Evolutionary conservation across 768 basidiomycete species (phyloP), one percentile per base, ranked within the genome.

Genomic region (Pholiota microspora): DNA sequence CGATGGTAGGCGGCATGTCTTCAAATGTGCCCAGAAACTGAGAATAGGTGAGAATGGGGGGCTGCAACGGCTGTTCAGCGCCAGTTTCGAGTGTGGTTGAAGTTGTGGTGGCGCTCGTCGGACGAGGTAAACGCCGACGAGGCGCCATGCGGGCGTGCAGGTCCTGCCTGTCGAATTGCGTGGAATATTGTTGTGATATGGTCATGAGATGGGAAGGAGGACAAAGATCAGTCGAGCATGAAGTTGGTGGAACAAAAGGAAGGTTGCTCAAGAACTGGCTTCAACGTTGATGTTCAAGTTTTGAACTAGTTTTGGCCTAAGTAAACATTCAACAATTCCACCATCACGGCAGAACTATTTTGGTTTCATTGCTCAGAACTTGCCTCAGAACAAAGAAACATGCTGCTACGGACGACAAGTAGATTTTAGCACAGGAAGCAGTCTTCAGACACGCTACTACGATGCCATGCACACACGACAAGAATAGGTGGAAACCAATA

Each of bases 121-220:
- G 62, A 35, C 53, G 59, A 46, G 60, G 62, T 28, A 59, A 32
- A 45, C 65, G 65, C 24, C 65, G 62, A 29, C 59, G 55, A 57
- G 60, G 52, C 27, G 61, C 40, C 59, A 63, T 62, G 51, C 58
- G 59, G 24, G 57, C 34, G 49, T 56, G 60, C 54, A 58, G 62
- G 61, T 63, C 65, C 64, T 52, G 66, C 61, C 64, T 63, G 57
- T 59, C 57, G 45, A 63, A 52, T 44, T 58, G 51, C 45, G 31
- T 32, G 32, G 60, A 59, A 49, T 51, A 52, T n/a, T 59, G 48
- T 56, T 63, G 58, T 23, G 58, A 57, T 45, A 59, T 51, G 47
- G 57, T 44, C 44, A 35, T 53, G 53, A 44, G 45, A 23, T 23
- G 42, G 31, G 49, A 32, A 55, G 45, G 51, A 8, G 16, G 16